Evolutionary conservation across 2,329 filamentous ascomycete genomes (phyloP), one percentile per base, ranked within the genome.

Genomic region (Thelonectria discophora): DNA sequence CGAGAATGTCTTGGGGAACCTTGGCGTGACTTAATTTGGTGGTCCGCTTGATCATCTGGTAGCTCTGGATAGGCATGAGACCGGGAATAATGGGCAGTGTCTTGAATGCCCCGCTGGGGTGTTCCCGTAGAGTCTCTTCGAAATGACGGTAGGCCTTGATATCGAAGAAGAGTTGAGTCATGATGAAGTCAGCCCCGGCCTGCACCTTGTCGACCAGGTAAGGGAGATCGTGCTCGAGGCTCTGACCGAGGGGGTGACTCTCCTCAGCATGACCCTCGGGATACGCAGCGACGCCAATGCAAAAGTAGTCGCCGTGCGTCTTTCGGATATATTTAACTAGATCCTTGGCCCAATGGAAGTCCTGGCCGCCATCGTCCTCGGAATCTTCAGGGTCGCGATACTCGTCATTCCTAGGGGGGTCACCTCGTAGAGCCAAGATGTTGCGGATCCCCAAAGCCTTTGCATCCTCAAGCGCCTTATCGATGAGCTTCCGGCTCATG

Each of bases 131-230:
- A 52, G 84, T 86, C 66, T 81, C 84, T 79, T 98, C 94, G 73
- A 96, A 98, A 34, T 82, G 82, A 57, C 89, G 85, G 74, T 96
- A 99, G 17, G 92, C 92, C 3, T 91, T 84, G 21, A 93, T 85
- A 74, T 98, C 93, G 77, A 97, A 99, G 78, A 97, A 98, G 9
- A 99, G 84, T 77, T 99, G 95, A 1, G 95, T 98, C 92, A 99
- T 97, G 78, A 99, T 91, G 74, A 99, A 99, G 78, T 98, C 94
- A 52, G 94, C 95, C 1, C 95, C 95, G 3, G 95, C 95, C 69
- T 90, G 84, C 1, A 90, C 90, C 83, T 99, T 99, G 68, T 97
- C 93, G 11, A 97, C 87, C 55, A 99, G 82, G 72, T 91, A 97
- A 1, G 94, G 92, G 61, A 99, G 79, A 78, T 99, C 95, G 65